Base-by-base conservation (phyloP, 371 early-diverging fungal species). In the Actinomucor elegans region DNA sequence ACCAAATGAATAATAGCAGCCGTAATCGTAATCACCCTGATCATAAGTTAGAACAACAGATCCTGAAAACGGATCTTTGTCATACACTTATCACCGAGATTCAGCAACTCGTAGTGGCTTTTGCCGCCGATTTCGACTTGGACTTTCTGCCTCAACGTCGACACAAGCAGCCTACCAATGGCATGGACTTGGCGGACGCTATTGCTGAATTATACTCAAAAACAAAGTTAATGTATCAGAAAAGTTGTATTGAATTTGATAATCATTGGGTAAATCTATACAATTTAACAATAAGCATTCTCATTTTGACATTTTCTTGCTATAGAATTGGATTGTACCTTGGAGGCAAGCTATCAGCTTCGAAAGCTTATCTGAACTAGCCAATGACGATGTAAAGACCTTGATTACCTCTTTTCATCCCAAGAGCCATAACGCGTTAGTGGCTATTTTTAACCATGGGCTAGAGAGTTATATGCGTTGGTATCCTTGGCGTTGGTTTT, bases 401-500 rank as follows among this genome's bases (percentile, higher is more conserved):
- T 20, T 69, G 11, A 59, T 73, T 6, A 28, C 49, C 10, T 66
- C 67, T 1, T 69, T 61, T 36, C 69, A 63, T 50, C 57, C 67
- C 9, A 64, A 61, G 36, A 57, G 65, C 24, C 73, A 60, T 29
- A 64, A 42, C 32, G 59, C 63, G 5, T 26, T 73, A 17, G 31
- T 40, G 4, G 59, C 59, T 11, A 67, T 73, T 40, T 67, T 51
- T 48, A 51, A 64, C 23, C 55, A 69, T 48, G 73, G 61, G 14
- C 23, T 69, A 20, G 70, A 57, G 23, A 50, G 52, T 21, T 67
- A 67, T 40, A 73, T 73, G 67, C 59, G 67, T 14, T 73, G 67
- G 67, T 73, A 67, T 48, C 70, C 69, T 20, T 69, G 69, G 69
- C 59, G 52, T 18, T 73, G 70, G 69, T 73, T 73, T 48, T 69